phyloP scores from a whole-genome alignment of 371 early-diverging fungal genomes.

The Lichtheimia ornata region DNA sequence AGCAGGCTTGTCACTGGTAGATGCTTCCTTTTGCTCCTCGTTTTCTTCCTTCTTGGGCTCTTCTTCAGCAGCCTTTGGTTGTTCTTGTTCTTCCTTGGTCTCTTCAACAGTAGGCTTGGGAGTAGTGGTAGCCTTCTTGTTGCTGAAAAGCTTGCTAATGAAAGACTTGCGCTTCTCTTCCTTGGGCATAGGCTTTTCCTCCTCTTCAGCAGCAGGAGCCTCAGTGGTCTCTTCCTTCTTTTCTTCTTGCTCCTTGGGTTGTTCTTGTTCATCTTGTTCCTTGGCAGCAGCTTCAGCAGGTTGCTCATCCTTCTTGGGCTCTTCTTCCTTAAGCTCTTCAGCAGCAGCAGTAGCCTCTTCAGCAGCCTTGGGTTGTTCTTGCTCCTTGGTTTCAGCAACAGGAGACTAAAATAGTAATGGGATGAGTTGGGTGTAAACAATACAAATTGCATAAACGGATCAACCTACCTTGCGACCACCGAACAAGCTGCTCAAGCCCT shows the following conservation, averaged over 20 bases:
- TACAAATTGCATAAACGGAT: background rate
- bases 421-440: background rate
- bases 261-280: slow-evolving; percentile 3
- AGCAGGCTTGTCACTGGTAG: background rate
- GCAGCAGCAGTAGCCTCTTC: background rate
- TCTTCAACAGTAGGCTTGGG: slow-evolving; percentile 12
- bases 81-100: background rate
- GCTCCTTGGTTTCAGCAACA: background rate
- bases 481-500: slow-evolving; percentile 15
- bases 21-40: slow-evolving; percentile 4
- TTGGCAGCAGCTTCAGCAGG: background rate
- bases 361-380: background rate
- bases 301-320: background rate
- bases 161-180: slow-evolving; percentile 14
- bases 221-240: background rate
- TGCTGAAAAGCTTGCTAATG: slow-evolving; percentile 13
- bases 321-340: slow-evolving; percentile 14
- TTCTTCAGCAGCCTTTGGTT: background rate
- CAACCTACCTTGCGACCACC: slow-evolving; percentile 8
- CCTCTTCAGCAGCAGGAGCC: background rate
- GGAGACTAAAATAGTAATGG: slow-evolving; percentile 6
- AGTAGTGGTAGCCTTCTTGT: slow-evolving; percentile 3
- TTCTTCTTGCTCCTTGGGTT: slow-evolving; percentile 2
- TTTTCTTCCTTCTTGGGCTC: slow-evolving; percentile 7
- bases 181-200: background rate